Conservation (phyloP, 129 eudicot genomes). For the Flaveria ramosissima region DNA sequence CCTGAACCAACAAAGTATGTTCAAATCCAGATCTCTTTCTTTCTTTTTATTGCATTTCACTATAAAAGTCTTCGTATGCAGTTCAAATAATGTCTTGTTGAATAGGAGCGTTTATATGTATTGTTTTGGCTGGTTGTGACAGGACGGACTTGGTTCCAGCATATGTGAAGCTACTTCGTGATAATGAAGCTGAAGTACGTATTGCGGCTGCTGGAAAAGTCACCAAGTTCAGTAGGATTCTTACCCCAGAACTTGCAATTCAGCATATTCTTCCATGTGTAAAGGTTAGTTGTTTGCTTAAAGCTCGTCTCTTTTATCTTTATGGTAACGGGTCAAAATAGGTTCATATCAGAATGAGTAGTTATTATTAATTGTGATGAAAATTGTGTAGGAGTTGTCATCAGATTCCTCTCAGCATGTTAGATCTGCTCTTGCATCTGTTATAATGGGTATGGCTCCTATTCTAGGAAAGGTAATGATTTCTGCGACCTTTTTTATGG, state of each 20-base stretch:
- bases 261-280: conserved; percentile 99
- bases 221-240: conserved; percentile 91
- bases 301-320: conserved; percentile 3
- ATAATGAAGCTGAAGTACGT: conserved; percentile 99
- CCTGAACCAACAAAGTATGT: conserved; percentile 95
- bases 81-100: background rate
- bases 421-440: conserved; percentile 97
- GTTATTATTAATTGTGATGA: conserved; percentile 18
- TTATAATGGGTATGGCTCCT: conserved; percentile 99
- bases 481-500: background rate
- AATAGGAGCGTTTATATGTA: conserved; percentile 6
- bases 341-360: background rate
- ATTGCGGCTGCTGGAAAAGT: conserved; percentile 99
- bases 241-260: conserved; percentile 86
- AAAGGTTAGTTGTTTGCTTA: conserved; percentile 50
- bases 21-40: conserved; percentile 3
- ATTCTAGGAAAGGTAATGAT: conserved; percentile 84
- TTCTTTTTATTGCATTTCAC: background rate
- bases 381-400: conserved; percentile 73
- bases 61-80: background rate
- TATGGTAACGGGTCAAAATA: background rate
- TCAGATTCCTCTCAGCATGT: conserved; percentile 99
- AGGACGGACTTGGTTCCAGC: conserved; percentile 98
- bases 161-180: conserved; percentile 95
- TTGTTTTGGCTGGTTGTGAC: conserved; percentile 24